phyloP scores from a whole-genome alignment of 1,139 yeast species.

The Blastobotrys proliferans region DNA sequence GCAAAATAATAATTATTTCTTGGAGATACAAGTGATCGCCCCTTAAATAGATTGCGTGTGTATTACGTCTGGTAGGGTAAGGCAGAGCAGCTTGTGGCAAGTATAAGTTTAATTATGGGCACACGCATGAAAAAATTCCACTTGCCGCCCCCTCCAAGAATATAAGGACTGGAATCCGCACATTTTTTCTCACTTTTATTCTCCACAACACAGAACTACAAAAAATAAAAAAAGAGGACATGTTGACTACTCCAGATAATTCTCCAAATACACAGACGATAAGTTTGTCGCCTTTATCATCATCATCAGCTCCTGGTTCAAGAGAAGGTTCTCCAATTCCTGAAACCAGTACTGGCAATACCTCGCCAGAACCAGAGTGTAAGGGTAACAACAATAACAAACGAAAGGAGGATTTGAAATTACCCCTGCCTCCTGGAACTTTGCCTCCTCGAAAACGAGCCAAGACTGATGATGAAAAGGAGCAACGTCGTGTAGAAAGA shows the following conservation, averaged over 20 bases:
- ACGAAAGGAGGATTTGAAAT: constrained; percentile 23
- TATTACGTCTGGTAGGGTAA: no score
- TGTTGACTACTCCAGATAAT: constrained; percentile 13
- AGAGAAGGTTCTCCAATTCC: not conserved
- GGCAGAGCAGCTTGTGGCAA: no score
- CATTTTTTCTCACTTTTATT: no score
- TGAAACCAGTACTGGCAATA: no score
- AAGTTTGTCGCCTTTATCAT: not conserved
- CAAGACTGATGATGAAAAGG: constrained; percentile 93
- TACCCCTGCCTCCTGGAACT: constrained; percentile 40
- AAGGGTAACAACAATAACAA: not conserved
- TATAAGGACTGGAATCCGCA: no score
- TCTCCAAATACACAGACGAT: not conserved
- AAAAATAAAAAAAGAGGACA: not conserved
- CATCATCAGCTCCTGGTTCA: not conserved
- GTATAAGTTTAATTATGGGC: no score
- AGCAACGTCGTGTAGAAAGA: constrained; percentile 89
- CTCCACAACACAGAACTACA: not conserved
- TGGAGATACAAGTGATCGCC: no score
- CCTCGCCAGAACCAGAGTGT: no score
- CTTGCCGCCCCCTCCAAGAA: no score
- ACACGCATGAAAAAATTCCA: no score
- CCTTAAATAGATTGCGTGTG: no score
- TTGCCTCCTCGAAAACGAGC: constrained; percentile 96
- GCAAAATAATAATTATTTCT: no score